Percentiles rank a stretch among this genome's conserved stretches.
These are phyloP conservation scores for Erythrophleum fordii DNA, from an alignment of 306 rosid genomes.

Conservation along the genomic window DNA sequence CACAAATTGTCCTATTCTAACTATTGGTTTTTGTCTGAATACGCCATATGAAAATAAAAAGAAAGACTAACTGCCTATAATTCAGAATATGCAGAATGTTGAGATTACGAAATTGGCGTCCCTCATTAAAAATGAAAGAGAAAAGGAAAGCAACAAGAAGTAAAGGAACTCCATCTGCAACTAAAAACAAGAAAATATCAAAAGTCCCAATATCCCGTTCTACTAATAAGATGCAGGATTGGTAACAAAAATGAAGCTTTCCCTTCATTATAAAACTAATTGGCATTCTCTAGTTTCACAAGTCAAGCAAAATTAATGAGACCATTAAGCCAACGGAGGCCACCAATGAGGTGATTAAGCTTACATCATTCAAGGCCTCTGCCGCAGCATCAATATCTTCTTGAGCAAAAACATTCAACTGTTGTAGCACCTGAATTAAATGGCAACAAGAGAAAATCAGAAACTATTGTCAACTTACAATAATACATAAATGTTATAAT, in stretches of 20 bases:
- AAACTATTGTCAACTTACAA: not conserved
- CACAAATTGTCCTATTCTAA: conserved; percentile 4
- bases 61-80: not conserved
- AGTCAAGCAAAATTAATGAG: conserved; percentile 19
- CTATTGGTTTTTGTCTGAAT: not conserved
- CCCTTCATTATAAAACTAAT: not conserved
- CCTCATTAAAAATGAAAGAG: not conserved
- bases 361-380: conserved; percentile 78
- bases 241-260: not conserved
- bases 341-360: conserved; percentile 36
- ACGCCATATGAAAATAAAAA: not conserved
- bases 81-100: not conserved
- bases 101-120: conserved; percentile 16
- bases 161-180: conserved; percentile 9
- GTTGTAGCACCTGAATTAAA: conserved; percentile 66
- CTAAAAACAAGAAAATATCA: not conserved
- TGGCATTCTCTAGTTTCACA: not conserved
- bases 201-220: not conserved
- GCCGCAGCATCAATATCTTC: conserved; percentile 84
- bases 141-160: not conserved
- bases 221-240: not conserved
- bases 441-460: conserved; percentile 3
- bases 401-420: conserved; percentile 75
- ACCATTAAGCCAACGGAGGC: conserved; percentile 17
- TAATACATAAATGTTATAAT: not conserved